phyloP scores from a whole-genome alignment of 176 grass and related monocot genomes.

The Lolium perenne region DNA sequence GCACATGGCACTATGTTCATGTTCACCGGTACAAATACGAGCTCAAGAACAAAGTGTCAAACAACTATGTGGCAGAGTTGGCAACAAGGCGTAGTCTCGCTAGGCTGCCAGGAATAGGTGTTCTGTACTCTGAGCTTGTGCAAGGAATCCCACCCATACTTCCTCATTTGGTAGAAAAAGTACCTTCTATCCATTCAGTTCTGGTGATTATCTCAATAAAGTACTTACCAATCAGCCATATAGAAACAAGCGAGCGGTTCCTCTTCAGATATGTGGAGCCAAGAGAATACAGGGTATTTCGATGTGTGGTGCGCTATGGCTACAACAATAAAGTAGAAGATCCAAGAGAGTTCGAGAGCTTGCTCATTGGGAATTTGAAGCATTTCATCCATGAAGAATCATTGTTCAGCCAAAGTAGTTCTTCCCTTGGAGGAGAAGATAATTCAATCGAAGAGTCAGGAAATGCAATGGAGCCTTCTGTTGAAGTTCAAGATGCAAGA shows the following conservation, averaged over 20 bases:
- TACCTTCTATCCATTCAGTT: constrained; percentile 67
- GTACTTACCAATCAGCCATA: constrained; percentile 68
- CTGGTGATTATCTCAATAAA: constrained; percentile 78
- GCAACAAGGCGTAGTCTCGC: constrained; percentile 29
- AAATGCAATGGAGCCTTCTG: constrained; percentile 26
- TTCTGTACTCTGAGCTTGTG: constrained; percentile 78
- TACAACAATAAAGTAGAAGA: constrained; percentile 77
- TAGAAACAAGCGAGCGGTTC: constrained; percentile 57
- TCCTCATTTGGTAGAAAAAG: constrained; percentile 64
- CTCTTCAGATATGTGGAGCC: constrained; percentile 60
- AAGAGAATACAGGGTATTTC: constrained; percentile 54
- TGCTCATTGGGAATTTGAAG: constrained; percentile 62
- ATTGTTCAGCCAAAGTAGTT: constrained; percentile 41
- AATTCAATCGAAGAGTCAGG: constrained; percentile 35
- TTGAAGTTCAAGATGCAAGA: constrained; percentile 36
- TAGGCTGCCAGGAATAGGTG: constrained; percentile 64
- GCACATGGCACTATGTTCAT: constrained; percentile 76
- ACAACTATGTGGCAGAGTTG: constrained; percentile 55
- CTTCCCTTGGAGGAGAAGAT: constrained; percentile 38
- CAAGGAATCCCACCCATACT: constrained; percentile 79
- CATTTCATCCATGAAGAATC: constrained; percentile 61
- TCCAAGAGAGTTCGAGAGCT: constrained; percentile 54
- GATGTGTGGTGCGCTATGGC: constrained; percentile 71
- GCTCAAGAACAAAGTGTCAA: constrained; percentile 65
- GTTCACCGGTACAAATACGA: constrained; percentile 67